Base-by-base conservation (phyloP, 225 moss, liverwort and hornwort genomes). In the Neckera pumila region DNA sequence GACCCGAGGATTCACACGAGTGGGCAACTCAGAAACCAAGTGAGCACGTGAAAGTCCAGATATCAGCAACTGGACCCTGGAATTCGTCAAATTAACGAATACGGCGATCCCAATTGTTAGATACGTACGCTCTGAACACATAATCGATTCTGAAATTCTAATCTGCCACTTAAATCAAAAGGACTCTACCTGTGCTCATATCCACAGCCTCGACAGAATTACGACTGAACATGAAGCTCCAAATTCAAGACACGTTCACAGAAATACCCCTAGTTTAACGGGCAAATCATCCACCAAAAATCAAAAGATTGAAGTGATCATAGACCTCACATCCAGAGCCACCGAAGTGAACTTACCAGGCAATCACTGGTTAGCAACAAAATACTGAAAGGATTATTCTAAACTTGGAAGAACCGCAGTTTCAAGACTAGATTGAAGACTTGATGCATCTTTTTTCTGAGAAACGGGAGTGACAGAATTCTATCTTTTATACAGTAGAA, bases 311-410 rank as follows among this genome's bases (percentile, higher is more conserved):
- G 40, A 28, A 62, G 33, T 20, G n/a, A 17, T 69, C 15, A 12
- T 3, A 40, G 25, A 38, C 25, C 47, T 83, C n/a, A 65, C 26
- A 6, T 49, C 75, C 33, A 51, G n/a, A 42, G 21, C 22, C 58
- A 30, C 30, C 26, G 14, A 49, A 63, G 36, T 36, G 51, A 71
- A 57, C n/a, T n/a, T n/a, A n/a, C 13, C 78, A 79, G 2, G 43
- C 42, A 43, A 85, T 87, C 77, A 75, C 94, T 89, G 90, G 53
- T 91, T 90, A 25, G 93, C 84, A 96, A 85, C 88, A 95, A 95
- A 69, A 92, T 53, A 4, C 90, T 36, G 70, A 53, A 94, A 94
- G 79, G 94, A 96, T 5, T 22, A 11, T 33, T 64, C 63, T 36
- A 1, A 49, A 49, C 45, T 62, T n/a, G 90, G 88, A 12, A 92